A percentile compares a stretch with the other conserved stretches of the same genome.
Conservation (phyloP, 306 rosid genomes). For the Erythrophleum fordii region DNA sequence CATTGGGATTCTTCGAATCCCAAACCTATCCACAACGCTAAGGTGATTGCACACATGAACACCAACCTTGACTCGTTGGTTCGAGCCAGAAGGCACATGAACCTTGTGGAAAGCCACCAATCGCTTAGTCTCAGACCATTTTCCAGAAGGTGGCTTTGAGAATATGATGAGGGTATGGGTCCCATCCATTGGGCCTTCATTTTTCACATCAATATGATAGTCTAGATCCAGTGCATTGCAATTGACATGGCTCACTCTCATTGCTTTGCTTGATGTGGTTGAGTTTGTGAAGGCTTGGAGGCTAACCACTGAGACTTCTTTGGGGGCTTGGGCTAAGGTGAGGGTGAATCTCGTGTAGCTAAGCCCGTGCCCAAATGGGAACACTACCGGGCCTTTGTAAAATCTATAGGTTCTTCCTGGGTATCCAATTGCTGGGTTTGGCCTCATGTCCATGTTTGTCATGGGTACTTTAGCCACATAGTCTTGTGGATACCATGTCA, state of each 20-base stretch:
- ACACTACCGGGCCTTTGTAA: conserved; percentile 89
- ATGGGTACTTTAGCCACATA: conserved; percentile 68
- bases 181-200: conserved; percentile 76
- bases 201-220: conserved; percentile 61
- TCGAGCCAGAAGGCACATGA: conserved; percentile 59
- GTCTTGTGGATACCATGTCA: conserved; percentile 90
- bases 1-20: conserved; percentile 78
- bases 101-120: conserved; percentile 68
- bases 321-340: conserved; percentile 54
- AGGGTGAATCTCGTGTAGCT: conserved; percentile 72
- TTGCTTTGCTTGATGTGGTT: conserved; percentile 34
- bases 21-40: conserved; percentile 68
- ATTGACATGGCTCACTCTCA: conserved; percentile 56
- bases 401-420: conserved; percentile 94
- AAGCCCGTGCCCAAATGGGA: conserved; percentile 79
- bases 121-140: conserved; percentile 54
- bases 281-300: conserved; percentile 47
- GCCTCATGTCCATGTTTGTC: conserved; percentile 82
- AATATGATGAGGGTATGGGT: conserved; percentile 67
- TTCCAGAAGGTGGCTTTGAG: conserved; percentile 57
- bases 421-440: conserved; percentile 69
- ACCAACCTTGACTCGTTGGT: conserved; percentile 46
- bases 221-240: conserved; percentile 48
- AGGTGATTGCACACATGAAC: conserved; percentile 81
- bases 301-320: conserved; percentile 43